phyloP scores from a whole-genome alignment of 495 filamentous ascomycete genomes.

The Annulohypoxylon maeteangense region DNA sequence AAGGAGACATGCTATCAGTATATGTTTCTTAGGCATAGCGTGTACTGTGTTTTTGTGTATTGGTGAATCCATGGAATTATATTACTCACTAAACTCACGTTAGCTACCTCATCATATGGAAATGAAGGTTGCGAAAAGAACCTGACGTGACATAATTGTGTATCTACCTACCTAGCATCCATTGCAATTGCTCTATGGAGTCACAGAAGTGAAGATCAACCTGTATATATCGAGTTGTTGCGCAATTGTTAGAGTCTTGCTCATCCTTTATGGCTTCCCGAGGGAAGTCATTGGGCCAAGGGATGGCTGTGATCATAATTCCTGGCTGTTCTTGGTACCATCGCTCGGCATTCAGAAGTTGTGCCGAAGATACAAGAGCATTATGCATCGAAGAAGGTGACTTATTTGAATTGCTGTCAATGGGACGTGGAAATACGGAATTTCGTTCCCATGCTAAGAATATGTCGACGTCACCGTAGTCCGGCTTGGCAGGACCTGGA shows the following conservation, averaged over 20 bases:
- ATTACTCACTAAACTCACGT: background rate
- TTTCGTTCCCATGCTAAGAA: slow-evolving; percentile 58
- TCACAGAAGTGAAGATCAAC: slow-evolving; percentile 70
- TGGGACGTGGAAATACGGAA: slow-evolving; percentile 34
- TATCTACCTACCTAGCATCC: slow-evolving; percentile 57
- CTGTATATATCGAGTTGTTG: slow-evolving; percentile 60
- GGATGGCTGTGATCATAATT: slow-evolving; percentile 59
- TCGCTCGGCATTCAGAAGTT: slow-evolving; percentile 46
- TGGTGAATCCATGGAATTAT: background rate
- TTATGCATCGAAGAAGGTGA: background rate
- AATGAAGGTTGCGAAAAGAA: background rate
- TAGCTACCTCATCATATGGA: background rate
- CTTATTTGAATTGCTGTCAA: background rate
- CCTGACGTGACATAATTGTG: background rate
- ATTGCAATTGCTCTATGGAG: slow-evolving; percentile 56
- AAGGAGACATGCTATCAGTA: background rate
- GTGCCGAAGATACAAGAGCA: slow-evolving; percentile 6
- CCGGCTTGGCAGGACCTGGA: slow-evolving; percentile 65
- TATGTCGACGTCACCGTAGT: slow-evolving; percentile 70
- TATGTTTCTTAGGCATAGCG: background rate
- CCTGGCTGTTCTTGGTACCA: slow-evolving; percentile 44
- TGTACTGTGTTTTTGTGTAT: background rate
- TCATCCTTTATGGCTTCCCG: background rate
- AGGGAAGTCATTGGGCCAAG: slow-evolving; percentile 53
- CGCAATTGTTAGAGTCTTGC: background rate